phyloP scores from a whole-genome alignment of 306 rosid genomes.

The Vigna trinervia region DNA sequence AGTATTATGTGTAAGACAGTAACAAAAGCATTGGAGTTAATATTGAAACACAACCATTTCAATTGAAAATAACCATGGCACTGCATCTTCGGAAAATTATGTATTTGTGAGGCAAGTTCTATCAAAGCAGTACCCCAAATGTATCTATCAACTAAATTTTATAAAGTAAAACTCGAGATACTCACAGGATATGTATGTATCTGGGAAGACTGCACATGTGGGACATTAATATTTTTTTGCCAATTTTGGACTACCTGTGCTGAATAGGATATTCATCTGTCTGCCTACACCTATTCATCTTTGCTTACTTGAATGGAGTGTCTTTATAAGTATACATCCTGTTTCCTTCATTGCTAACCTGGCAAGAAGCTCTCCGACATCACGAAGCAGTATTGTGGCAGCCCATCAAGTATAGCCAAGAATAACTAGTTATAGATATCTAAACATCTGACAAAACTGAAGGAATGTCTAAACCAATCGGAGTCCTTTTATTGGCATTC shows the following conservation, averaged over 20 bases:
- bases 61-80: background rate
- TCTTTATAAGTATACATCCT: background rate
- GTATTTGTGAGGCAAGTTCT: background rate
- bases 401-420: background rate
- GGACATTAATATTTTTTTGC: background rate
- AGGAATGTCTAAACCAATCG: background rate
- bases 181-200: background rate
- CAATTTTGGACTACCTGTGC: constrained; percentile 18
- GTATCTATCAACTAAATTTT: background rate
- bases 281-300: no score
- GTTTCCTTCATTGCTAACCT: background rate
- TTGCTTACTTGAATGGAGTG: no score
- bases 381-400: background rate
- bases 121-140: background rate
- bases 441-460: background rate
- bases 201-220: background rate
- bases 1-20: constrained; percentile 3
- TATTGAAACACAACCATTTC: background rate
- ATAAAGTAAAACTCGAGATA: background rate
- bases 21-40: background rate
- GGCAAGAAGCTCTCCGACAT: background rate
- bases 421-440: background rate
- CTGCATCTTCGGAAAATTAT: background rate
- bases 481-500: background rate
- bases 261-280: background rate